These are phyloP conservation scores for Puccinia horiana DNA, from an alignment of 1,284 basidiomycete species.

Conservation along the genomic window DNA sequence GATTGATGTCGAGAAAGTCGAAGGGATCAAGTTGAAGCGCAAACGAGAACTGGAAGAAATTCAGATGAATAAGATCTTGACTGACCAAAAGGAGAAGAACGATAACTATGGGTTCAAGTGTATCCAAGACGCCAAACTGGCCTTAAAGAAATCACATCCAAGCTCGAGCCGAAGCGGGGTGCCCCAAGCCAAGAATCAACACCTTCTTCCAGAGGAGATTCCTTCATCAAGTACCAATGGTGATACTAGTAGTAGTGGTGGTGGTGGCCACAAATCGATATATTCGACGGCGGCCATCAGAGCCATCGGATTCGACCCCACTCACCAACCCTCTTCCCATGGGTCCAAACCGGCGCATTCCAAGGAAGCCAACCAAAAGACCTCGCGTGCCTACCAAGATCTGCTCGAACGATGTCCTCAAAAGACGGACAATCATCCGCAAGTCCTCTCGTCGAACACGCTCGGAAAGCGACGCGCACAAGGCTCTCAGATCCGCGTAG, in stretches of 20 bases:
- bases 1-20: conserved; percentile 34
- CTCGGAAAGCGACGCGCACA: background rate
- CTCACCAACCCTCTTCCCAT: background rate
- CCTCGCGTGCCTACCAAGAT: background rate
- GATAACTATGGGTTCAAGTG: conserved; percentile 19
- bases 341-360: background rate
- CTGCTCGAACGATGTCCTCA: conserved; percentile 10
- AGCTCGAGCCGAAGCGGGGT: background rate
- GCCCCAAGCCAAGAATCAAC: background rate
- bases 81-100: conserved; percentile 11
- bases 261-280: background rate
- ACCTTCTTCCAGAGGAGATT: background rate
- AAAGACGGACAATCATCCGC: background rate
- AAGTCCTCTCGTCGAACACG: background rate
- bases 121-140: conserved; percentile 30
- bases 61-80: conserved; percentile 24
- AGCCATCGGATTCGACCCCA: conserved; percentile 33
- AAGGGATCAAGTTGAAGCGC: conserved; percentile 21
- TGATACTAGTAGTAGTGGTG: background rate
- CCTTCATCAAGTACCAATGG: background rate
- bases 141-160: background rate
- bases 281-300: conserved; percentile 20
- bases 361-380: too few species aligned
- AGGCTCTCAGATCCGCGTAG: background rate
- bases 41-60: conserved; percentile 38